Evolutionary conservation across 1,139 yeast species (phyloP).

Genomic region (Magnusiomyces tetraspermus): DNA sequence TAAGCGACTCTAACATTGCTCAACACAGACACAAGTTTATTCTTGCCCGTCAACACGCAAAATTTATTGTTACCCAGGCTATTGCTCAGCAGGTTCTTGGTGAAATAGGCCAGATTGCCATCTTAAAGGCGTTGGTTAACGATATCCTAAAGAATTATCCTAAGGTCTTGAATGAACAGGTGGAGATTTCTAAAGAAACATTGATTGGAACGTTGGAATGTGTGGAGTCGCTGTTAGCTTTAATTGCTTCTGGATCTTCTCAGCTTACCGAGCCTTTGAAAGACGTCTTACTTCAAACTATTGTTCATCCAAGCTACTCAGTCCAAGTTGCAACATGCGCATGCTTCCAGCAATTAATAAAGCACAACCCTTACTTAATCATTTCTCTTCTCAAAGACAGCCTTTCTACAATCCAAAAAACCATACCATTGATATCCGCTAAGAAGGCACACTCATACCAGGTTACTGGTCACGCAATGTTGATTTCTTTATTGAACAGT

Average conservation of each 20-base stretch:
- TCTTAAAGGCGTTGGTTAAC: conserved; percentile 23
- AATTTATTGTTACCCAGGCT: conserved; percentile 24
- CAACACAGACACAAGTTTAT: conserved; percentile 19
- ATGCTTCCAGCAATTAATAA: conserved; percentile 20
- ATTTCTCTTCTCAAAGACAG: conserved; percentile 23
- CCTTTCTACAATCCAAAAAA: conserved; percentile 24
- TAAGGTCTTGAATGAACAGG: conserved; percentile 15
- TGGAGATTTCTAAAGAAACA: conserved; percentile 22
- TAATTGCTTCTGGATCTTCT: conserved; percentile 30
- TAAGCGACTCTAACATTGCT: conserved; percentile 18
- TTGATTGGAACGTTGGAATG: conserved; percentile 25
- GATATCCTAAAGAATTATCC: conserved; percentile 27
- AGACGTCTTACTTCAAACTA: conserved; percentile 15
- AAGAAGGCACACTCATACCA: conserved; percentile 18
- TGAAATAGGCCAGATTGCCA: conserved; percentile 28
- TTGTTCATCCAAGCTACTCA: conserved; percentile 21
- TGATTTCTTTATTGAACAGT: conserved; percentile 24
- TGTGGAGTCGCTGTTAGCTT: conserved; percentile 21
- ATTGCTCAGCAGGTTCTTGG: conserved; percentile 27
- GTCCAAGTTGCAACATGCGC: conserved; percentile 21
- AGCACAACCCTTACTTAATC: conserved; percentile 24
- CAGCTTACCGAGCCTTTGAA: conserved; percentile 22
- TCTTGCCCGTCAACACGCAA: conserved; percentile 25
- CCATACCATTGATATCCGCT: conserved; percentile 21
- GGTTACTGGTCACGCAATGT: conserved; percentile 27